Conservation (phyloP, 371 early-diverging fungal species). For the Lichtheimia corymbifera region DNA sequence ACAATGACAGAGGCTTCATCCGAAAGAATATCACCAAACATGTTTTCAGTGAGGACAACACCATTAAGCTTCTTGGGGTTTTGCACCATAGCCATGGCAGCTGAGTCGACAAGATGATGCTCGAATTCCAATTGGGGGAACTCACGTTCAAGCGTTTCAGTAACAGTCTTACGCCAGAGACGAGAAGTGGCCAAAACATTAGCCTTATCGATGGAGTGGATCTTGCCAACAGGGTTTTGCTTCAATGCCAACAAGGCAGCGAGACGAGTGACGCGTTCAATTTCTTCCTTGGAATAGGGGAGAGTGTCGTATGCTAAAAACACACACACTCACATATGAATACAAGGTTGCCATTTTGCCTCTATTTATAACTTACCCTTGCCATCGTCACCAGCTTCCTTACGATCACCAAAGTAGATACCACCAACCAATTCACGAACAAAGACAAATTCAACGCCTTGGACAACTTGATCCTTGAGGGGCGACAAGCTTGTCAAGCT, state of each 20-base stretch:
- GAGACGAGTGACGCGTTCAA: slow-evolving; percentile 91
- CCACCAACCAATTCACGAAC: slow-evolving; percentile 96
- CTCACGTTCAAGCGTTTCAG: slow-evolving; percentile 81
- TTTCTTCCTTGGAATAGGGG: slow-evolving; percentile 86
- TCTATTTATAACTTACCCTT: slow-evolving; percentile 34
- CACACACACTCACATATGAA: not conserved
- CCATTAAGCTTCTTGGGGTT: slow-evolving; percentile 91
- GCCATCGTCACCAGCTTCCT: slow-evolving; percentile 84
- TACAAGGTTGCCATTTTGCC: not conserved
- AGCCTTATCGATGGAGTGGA: slow-evolving; percentile 96
- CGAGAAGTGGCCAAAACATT: slow-evolving; percentile 97
- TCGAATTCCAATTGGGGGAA: slow-evolving; percentile 83
- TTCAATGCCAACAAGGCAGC: slow-evolving; percentile 83
- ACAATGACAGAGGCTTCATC: slow-evolving; percentile 96
- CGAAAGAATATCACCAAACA: slow-evolving; percentile 97
- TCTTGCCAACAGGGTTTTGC: slow-evolving; percentile 78
- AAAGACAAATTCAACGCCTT: slow-evolving; percentile 88
- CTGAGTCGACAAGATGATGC: slow-evolving; percentile 94
- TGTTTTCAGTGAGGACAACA: slow-evolving; percentile 94
- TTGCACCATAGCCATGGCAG: slow-evolving; percentile 95
- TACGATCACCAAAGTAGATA: slow-evolving; percentile 94
- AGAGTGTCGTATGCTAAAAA: slow-evolving; percentile 83
- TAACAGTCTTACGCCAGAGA: slow-evolving; percentile 92
- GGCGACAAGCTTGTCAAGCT: slow-evolving; percentile 82
- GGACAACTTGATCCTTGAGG: slow-evolving; percentile 86